Evolutionary conservation across 2,329 filamentous ascomycete species (phyloP), one percentile per base, ranked within the genome.

Genomic region (Claviceps quebecensis): DNA sequence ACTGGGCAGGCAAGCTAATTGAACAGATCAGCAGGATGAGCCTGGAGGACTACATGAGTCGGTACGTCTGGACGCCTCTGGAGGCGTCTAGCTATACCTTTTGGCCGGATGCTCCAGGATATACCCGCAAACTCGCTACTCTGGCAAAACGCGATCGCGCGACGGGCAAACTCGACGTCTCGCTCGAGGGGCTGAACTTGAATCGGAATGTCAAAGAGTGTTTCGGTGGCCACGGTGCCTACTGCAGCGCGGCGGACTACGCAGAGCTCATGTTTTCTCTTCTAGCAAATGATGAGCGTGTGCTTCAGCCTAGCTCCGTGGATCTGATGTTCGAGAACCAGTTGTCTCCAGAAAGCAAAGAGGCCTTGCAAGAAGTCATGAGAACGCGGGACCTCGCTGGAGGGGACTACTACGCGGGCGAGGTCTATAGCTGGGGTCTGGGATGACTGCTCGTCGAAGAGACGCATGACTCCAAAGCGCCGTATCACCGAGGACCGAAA

Each of bases 1-100:
- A 80, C 61, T 80, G 74, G 75, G 72, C 70, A 0, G 76, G 77
- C 2, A 65, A 68, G 0, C 62, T 78, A 1, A 65, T 80, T 1
- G 75, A 78, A 56, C 63, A 68, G 0, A 57, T 74, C 0, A 73
- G 73, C 0, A 68, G 69, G 0, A 49, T 57, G 8, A 67, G 65
- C 0, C 60, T 80, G 2, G 65, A 71, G 2, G 66, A 71, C 2
- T 69, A 66, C 47, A 66, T 78, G 56, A 61, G 70, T 11, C 56
- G 69, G 49, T 1, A 43, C 7, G 22, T 43, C 40, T 43, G 40
- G 40, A 14, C 9, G 11, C 40, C 40, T 4, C 19, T 43, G 9
- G 19, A 19, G 4, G 4, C 4, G 17, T 43, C 19, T 13, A 43
- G 40, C 40, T 23, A 13, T 19, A 43, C 40, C 40, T 43, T 43